These are phyloP conservation scores for Polyporus arcularius DNA, from an alignment of 768 basidiomycete genomes.

Conservation along the genomic window DNA sequence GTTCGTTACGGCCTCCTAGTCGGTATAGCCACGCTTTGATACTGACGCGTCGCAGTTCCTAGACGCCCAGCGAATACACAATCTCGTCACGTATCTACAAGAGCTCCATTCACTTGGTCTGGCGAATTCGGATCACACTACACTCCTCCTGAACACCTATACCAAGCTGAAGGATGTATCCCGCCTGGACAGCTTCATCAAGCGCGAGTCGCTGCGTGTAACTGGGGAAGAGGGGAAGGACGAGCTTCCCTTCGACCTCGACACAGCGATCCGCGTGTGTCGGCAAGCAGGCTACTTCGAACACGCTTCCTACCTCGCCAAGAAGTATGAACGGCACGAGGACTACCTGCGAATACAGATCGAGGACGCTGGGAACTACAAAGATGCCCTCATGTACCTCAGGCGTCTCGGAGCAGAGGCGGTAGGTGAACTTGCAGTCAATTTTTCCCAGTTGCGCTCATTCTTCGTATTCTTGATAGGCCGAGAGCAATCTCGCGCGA, in stretches of 20 bases:
- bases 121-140: slow-evolving; percentile 96
- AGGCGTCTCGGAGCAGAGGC: slow-evolving; percentile 75
- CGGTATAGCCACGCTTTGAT: not conserved
- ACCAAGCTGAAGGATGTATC: slow-evolving; percentile 93
- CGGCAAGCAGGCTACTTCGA: slow-evolving; percentile 96
- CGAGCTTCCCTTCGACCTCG: slow-evolving; percentile 94
- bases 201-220: slow-evolving; percentile 68
- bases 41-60: slow-evolving; percentile 64
- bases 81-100: slow-evolving; percentile 94
- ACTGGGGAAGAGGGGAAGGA: slow-evolving; percentile 43
- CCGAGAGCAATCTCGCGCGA: slow-evolving; percentile 81
- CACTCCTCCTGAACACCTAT: slow-evolving; percentile 94
- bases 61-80: slow-evolving; percentile 93
- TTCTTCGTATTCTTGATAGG: slow-evolving; percentile 44
- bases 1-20: slow-evolving; percentile 39
- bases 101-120: slow-evolving; percentile 88
- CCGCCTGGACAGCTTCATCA: slow-evolving; percentile 90
- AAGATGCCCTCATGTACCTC: slow-evolving; percentile 81
- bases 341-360: slow-evolving; percentile 94
- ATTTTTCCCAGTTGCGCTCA: not conserved
- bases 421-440: slow-evolving; percentile 47
- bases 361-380: slow-evolving; percentile 84
- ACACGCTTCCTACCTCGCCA: slow-evolving; percentile 91
- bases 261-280: slow-evolving; percentile 95
- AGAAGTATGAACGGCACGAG: slow-evolving; percentile 88